Evolutionary conservation across 768 basidiomycete species (phyloP), one percentile per base, ranked within the genome.

Genomic region (Albatrellus ellisii): DNA sequence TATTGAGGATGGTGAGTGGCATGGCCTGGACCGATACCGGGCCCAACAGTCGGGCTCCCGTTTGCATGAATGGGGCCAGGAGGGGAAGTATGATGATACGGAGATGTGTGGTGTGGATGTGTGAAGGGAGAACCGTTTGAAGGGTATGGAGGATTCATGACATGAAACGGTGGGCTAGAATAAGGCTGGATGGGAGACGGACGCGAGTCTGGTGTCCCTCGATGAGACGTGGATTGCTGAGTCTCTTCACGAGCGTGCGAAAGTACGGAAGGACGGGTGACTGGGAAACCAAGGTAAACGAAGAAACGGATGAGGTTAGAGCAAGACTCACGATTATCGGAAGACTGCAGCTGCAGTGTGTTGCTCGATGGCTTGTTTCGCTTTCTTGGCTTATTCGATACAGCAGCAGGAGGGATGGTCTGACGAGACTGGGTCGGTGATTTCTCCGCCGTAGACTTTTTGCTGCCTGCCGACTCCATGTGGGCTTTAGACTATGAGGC

Each of bases 121-220:
- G 67, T 49, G 48, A 67, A 70, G 9, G 65, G 64, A 43, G 77
- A 67, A 46, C 73, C 72, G 54, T 73, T 75, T 49, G 74, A 62
- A 20, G 77, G 69, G 52, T 82, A 85, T 45, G 72, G 61, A 41
- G 76, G 75, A 57, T 83, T 85, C 79, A 83, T 84, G 57, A 76
- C 66, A 52, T 56, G 63, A 35, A 72, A 75, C 7, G 70, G 63
- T 38, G 59, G 43, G 32, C 46, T 26, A 36, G 73, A 72, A 57
- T 75, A 77, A 12, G 74, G 70, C 52, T 72, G 73, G 47, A 71
- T 67, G 44, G 61, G 57, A 37, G 52, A 55, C 27, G 55, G 51
- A 48, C 57, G 58, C 56, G 59, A 28, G 52, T 60, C 57, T 56
- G 72, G 56, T 56, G 66, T 57, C 47, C 55, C 57, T 11, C 42